Evolutionary conservation across 2,329 filamentous ascomycete species (phyloP), one percentile per base, ranked within the genome.

Genomic region (Shiraia sp.): DNA sequence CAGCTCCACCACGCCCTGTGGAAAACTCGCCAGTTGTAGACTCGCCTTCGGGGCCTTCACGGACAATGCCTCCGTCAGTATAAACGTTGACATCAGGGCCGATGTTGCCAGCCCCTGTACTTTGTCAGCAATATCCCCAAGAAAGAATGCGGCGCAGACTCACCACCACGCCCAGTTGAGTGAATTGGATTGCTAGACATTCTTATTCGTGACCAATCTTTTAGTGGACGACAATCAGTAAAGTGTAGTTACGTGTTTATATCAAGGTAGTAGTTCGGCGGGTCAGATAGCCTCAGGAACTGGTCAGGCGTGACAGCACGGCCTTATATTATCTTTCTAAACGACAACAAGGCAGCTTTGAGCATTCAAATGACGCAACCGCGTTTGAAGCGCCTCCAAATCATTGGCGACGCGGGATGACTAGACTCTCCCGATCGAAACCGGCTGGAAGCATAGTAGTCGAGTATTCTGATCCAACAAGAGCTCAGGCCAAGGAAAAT

Each of bases 151-250:
- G 10, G 15, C 36, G 16, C 31, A 30, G 27, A 44, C 67, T 45
- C 69, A 80, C 79, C 79, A 66, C 79, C 79, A 50, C 79, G 78
- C 44, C 79, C 79, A 51, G 80, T 80, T 15, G 79, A 82, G 47
- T 77, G 73, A 40, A 78, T 69, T 6, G 70, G 72, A 36, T 48
- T 49, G 13, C 51, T 49, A 44, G 66, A 50, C 64, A 66, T 69
- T 17, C 22, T 60, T 31, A 14, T 41, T 22, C 31, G 15, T 33
- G 43, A 10, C 13, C 35, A 22, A 28, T 33, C 30, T 23, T 25
- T 13, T 15, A 19, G 23, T 22, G 16, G 31, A 36, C 31, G 22
- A 15, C 29, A 48, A 48, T n/a, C n/a, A 50, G 45, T 25, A 50
- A 58, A 40, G 34, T 19, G 23, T 39, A 22, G 24, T 42, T 27